A percentile compares a stretch with the other conserved stretches of the same genome.
Evolutionary conservation across 352 stramenopile species (phyloP).

Genomic region (Globisporangium orthogonon): DNA sequence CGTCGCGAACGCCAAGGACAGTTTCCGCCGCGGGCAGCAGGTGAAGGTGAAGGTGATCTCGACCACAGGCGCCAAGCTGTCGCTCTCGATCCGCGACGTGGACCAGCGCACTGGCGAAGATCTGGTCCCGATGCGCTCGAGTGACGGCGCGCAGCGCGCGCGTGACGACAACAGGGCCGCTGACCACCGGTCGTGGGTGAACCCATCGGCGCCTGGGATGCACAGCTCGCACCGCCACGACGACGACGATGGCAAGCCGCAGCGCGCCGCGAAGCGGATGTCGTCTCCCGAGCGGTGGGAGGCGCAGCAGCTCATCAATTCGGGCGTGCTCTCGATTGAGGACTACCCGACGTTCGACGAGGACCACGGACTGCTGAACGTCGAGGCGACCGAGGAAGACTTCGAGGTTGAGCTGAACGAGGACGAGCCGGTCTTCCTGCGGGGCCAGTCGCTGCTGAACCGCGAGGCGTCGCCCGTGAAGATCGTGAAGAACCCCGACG

Average conservation of each 20-base stretch:
- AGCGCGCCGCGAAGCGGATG: conserved; percentile 83
- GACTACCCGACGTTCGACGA: conserved; percentile 98
- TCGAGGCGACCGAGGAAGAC: conserved; percentile 79
- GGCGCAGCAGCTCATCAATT: conserved; percentile 96
- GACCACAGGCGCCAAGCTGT: conserved; percentile 85
- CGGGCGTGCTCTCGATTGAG: conserved; percentile 95
- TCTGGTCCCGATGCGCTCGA: conserved; percentile 90
- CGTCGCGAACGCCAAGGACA: conserved; percentile 84
- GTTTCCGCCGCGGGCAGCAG: conserved; percentile 80
- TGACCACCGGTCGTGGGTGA: conserved; percentile 77
- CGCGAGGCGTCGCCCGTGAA: conserved; percentile 93
- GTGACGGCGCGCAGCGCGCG: conserved; percentile 42
- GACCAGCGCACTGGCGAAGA: conserved; percentile 94
- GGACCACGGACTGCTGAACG: conserved; percentile 86
- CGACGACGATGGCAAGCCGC: conserved; percentile 67
- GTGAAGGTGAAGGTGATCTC: conserved; percentile 98
- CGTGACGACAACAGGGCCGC: conserved; percentile 36
- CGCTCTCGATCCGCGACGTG: conserved; percentile 96
- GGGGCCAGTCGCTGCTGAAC: conserved; percentile 90
- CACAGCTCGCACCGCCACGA: conserved; percentile 43
- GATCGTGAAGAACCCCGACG: conserved; percentile 99
- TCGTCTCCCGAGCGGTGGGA: conserved; percentile 97
- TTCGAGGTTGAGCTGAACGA: conserved; percentile 96
- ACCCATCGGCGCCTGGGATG: conserved; percentile 83
- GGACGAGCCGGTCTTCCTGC: conserved; percentile 95